Evolutionary conservation across 2,329 filamentous ascomycete genomes (phyloP).

Genomic region (Pseudophaeomoniella oleicola): DNA sequence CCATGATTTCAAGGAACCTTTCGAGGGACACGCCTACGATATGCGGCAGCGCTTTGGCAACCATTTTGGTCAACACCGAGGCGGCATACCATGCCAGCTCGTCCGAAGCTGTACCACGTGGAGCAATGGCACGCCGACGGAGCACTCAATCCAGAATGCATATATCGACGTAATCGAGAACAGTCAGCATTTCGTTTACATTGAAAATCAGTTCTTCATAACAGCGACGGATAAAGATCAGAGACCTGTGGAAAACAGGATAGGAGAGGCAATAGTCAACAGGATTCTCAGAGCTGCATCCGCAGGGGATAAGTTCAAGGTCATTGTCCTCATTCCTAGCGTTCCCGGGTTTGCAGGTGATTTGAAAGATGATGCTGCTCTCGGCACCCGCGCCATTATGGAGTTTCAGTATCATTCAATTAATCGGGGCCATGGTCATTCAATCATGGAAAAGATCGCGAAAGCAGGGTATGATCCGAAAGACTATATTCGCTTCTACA

Average conservation of each 20-base stretch:
- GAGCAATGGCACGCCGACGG: slow-evolving; percentile 44
- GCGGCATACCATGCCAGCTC: slow-evolving; percentile 18
- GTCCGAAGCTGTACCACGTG: slow-evolving; percentile 36
- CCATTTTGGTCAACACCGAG: slow-evolving; percentile 6
- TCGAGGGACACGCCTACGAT: not conserved
- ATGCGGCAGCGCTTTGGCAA: slow-evolving; percentile 4
- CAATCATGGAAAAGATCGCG: slow-evolving; percentile 58
- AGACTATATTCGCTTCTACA: slow-evolving; percentile 71
- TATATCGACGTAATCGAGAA: slow-evolving; percentile 59
- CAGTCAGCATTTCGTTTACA: slow-evolving; percentile 61
- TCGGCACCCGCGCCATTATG: slow-evolving; percentile 75
- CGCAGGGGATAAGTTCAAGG: slow-evolving; percentile 52
- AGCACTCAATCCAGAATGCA: slow-evolving; percentile 77
- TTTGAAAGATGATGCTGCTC: slow-evolving; percentile 53
- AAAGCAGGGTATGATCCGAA: slow-evolving; percentile 53
- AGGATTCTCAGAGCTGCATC: slow-evolving; percentile 58
- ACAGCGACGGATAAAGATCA: slow-evolving; percentile 60
- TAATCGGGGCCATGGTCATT: slow-evolving; percentile 54
- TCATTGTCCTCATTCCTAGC: slow-evolving; percentile 65
- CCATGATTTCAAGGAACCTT: slow-evolving; percentile 11
- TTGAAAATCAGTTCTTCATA: slow-evolving; percentile 83
- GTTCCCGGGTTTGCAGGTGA: slow-evolving; percentile 76
- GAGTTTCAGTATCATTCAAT: slow-evolving; percentile 76
- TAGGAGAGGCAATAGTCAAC: slow-evolving; percentile 65
- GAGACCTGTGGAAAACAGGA: slow-evolving; percentile 59